Conservation (phyloP, 805 yeast genomes). For the Myxozyma kluyveri region DNA sequence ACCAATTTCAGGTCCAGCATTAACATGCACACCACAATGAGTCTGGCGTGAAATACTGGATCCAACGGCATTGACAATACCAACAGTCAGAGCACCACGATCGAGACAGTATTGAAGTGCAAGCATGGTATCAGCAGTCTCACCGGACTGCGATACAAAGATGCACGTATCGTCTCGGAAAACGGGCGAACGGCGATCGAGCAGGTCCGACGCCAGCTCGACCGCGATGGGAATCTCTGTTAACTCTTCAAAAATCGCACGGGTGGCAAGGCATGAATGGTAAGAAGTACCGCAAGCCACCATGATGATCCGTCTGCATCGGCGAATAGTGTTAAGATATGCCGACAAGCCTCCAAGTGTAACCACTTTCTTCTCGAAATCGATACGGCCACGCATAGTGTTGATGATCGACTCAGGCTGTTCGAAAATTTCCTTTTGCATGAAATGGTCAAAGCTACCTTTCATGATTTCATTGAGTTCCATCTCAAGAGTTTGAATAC, state of each 20-base stretch:
- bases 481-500: conserved; percentile 94
- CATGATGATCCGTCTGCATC: conserved; percentile 94
- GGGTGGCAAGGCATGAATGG: conserved; percentile 95
- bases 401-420: conserved; percentile 98
- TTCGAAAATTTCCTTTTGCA: conserved; percentile 98
- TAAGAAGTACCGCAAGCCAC: conserved; percentile 99
- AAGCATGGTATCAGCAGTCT: conserved; percentile 95
- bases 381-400: conserved; percentile 99
- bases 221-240: conserved; percentile 92
- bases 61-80: conserved; percentile 96
- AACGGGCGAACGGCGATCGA: conserved; percentile 94
- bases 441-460: conserved; percentile 92
- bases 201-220: conserved; percentile 89
- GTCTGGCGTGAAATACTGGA: conserved; percentile 95
- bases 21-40: conserved; percentile 98
- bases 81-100: conserved; percentile 95
- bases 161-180: conserved; percentile 97
- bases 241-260: conserved; percentile 93
- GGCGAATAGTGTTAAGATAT: conserved; percentile 81
- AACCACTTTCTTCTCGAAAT: conserved; percentile 73
- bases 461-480: conserved; percentile 97
- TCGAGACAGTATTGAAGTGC: conserved; percentile 94
- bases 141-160: conserved; percentile 98
- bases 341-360: conserved; percentile 87
- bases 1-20: conserved; percentile 99